These are phyloP conservation scores for Sclerotinia minor DNA, from an alignment of 2,329 filamentous ascomycete species.

Conservation along the genomic window DNA sequence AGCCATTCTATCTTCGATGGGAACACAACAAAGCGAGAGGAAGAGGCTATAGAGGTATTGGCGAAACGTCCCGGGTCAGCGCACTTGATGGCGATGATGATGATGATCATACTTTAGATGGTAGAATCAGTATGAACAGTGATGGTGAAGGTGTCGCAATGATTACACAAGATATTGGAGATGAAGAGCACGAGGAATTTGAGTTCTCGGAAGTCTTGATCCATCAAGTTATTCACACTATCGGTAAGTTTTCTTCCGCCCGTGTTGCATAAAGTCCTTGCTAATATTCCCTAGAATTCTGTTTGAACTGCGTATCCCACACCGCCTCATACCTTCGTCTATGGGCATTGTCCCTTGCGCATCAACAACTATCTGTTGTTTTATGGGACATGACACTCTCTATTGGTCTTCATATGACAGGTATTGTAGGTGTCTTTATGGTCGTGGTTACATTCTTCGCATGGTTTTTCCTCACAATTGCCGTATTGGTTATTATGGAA, in stretches of 20 bases:
- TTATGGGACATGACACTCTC: conserved; percentile 95
- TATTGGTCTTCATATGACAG: conserved; percentile 67
- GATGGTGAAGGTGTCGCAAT: conserved; percentile 83
- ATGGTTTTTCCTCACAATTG: conserved; percentile 84
- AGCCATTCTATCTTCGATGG: conserved; percentile 91
- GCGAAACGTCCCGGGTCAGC: conserved; percentile 83
- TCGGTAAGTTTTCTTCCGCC: conserved; percentile 64
- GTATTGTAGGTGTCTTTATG: conserved; percentile 71
- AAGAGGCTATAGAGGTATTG: conserved; percentile 88
- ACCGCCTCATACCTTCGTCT: conserved; percentile 98
- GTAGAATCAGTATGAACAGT: conserved; percentile 67
- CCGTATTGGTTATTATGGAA: conserved; percentile 89
- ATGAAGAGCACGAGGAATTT: conserved; percentile 92
- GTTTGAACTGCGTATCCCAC: conserved; percentile 97
- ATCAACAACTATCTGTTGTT: conserved; percentile 95
- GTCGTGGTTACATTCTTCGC: conserved; percentile 80
- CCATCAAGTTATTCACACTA: conserved; percentile 98
- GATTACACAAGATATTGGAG: conserved; percentile 83
- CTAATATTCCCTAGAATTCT: conserved; percentile 72
- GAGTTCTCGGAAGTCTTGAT: conserved; percentile 98
- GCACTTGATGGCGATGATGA: conserved; percentile 91
- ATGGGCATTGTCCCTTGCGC: conserved; percentile 94
- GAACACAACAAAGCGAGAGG: conserved; percentile 89
- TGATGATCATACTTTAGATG: conserved; percentile 63
- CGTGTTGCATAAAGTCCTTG: conserved; percentile 2